Conservation (phyloP, 352 stramenopile genomes). For the Stephanocyclus meneghinianus region DNA sequence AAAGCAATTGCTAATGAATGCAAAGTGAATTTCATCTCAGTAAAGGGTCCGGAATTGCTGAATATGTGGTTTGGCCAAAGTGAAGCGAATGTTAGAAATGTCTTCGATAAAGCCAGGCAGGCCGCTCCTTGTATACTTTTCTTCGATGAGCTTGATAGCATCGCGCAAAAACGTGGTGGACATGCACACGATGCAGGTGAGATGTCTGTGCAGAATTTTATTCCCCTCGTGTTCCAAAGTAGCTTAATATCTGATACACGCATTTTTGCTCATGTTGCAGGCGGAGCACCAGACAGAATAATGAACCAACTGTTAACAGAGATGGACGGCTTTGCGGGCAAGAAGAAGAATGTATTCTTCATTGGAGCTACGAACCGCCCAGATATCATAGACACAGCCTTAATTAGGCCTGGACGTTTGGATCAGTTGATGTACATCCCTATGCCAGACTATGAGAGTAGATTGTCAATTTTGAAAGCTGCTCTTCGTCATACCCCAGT, state of each 20-base stretch:
- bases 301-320: constrained; percentile 97
- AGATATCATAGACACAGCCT: constrained; percentile 93
- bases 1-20: constrained; percentile 99
- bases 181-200: constrained; percentile 51
- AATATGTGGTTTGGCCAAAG: constrained; percentile 99
- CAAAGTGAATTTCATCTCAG: constrained; percentile 93
- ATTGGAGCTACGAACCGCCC: constrained; percentile 94
- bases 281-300: constrained; percentile 91
- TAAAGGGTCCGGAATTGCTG: constrained; percentile 95
- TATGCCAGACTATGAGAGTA: constrained; percentile 85
- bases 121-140: constrained; percentile 99
- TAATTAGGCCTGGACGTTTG: constrained; percentile 94
- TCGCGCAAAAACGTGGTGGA: constrained; percentile 92
- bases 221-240: not conserved
- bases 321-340: constrained; percentile 87
- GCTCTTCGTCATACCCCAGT: constrained; percentile 86
- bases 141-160: constrained; percentile 99
- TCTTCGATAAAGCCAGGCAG: constrained; percentile 98
- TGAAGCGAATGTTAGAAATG: constrained; percentile 98
- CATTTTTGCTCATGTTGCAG: not conserved
- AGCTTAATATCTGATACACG: not conserved
- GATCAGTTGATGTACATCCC: constrained; percentile 94
- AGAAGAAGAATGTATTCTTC: constrained; percentile 89
- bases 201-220: not conserved
- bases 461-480: constrained; percentile 86